Percentiles rank a stretch among this genome's conserved stretches.
phyloP scores from a whole-genome alignment of 805 yeast species.

The Tetrapisispora phaffii region DNA sequence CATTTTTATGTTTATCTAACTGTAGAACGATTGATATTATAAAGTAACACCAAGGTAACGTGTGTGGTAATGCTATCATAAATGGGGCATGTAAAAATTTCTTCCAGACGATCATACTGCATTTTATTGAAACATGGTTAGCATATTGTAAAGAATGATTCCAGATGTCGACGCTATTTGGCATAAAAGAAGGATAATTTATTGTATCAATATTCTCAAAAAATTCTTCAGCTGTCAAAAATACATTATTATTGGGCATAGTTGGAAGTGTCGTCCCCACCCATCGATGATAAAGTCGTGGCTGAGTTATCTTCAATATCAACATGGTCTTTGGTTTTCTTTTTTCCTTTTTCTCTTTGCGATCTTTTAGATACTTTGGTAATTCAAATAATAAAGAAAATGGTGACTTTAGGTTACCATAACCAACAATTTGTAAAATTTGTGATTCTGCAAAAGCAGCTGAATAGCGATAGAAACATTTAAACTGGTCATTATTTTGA shows the following conservation, averaged over 20 bases:
- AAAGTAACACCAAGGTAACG: conserved; percentile 69
- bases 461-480: conserved; percentile 70
- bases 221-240: conserved; percentile 6
- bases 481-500: conserved; percentile 32
- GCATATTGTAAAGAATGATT: conserved; percentile 43
- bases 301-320: conserved; percentile 4
- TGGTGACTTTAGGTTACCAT: conserved; percentile 67
- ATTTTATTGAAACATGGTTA: conserved; percentile 55
- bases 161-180: conserved; percentile 35
- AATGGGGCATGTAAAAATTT: conserved; percentile 62
- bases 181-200: conserved; percentile 16
- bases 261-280: neutral
- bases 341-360: conserved; percentile 65
- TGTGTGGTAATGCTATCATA: conserved; percentile 59
- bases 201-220: conserved; percentile 25
- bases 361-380: conserved; percentile 60
- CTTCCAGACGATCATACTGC: conserved; percentile 57
- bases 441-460: conserved; percentile 69
- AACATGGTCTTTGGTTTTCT: conserved; percentile 24
- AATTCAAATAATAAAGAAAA: conserved; percentile 65
- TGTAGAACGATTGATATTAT: conserved; percentile 55
- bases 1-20: conserved; percentile 25
- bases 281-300: conserved; percentile 2
- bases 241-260: neutral
- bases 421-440: conserved; percentile 64